These are phyloP conservation scores for Pelargonium citronellum DNA, from an alignment of 441 rosid species.

Conservation along the genomic window DNA sequence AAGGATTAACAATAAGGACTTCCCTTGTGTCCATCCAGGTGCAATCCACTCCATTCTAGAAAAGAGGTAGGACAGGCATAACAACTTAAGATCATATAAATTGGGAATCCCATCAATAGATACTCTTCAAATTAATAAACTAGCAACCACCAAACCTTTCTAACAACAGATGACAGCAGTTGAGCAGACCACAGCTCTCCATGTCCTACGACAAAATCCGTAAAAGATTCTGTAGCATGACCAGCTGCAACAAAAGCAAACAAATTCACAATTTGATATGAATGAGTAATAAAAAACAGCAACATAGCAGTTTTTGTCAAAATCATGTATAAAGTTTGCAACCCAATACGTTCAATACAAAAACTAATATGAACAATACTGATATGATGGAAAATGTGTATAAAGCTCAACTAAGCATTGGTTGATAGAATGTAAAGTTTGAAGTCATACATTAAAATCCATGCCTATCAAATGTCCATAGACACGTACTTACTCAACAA, in stretches of 20 bases:
- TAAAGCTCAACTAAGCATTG: neutral
- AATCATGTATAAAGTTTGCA: neutral
- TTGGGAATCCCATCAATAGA: conserved; percentile 1
- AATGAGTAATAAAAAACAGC: conserved; percentile 7
- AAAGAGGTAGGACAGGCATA: neutral
- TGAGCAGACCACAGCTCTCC: conserved; percentile 99
- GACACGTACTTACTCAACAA: neutral
- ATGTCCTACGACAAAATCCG: conserved; percentile 91
- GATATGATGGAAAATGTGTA: neutral
- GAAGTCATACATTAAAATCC: neutral
- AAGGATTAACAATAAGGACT: conserved; percentile 78
- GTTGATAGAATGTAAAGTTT: neutral
- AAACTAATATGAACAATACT: neutral
- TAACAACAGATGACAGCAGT: conserved; percentile 70
- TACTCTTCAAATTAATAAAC: conserved; percentile 2
- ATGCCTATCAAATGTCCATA: no score
- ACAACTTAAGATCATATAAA: conserved; percentile 13
- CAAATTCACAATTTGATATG: neutral
- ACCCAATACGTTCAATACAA: neutral
- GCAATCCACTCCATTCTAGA: conserved; percentile 70
- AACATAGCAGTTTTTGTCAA: neutral
- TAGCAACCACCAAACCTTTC: conserved; percentile 47
- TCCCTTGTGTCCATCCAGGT: conserved; percentile 97
- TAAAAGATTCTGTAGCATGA: conserved; percentile 89
- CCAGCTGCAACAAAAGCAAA: conserved; percentile 58